Conservation (phyloP, 2,329 filamentous ascomycete species). For the Teratosphaeria pseudoeucalypti region DNA sequence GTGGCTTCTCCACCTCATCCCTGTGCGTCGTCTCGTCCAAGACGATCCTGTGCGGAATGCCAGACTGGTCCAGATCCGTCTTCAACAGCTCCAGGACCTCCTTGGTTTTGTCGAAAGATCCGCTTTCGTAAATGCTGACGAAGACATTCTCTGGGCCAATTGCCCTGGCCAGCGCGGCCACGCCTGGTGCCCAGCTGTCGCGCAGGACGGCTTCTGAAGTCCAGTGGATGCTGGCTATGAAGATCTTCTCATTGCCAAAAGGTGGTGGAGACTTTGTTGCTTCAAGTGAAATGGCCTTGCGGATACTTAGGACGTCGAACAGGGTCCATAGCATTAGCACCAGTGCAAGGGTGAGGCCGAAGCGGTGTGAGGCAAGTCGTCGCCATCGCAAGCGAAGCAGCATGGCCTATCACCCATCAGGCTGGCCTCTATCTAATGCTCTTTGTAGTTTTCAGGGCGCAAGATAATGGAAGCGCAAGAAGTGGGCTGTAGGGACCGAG, state of each 20-base stretch:
- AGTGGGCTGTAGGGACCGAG: not conserved
- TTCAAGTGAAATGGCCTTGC: slow-evolving; percentile 8
- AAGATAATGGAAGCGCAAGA: not conserved
- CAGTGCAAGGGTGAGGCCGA: slow-evolving; percentile 1
- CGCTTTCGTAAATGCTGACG: slow-evolving; percentile 58
- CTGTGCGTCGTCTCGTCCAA: slow-evolving; percentile 50
- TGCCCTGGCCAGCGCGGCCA: slow-evolving; percentile 46
- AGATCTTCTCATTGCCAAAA: slow-evolving; percentile 36
- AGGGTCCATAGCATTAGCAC: slow-evolving; percentile 12
- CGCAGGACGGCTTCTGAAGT: slow-evolving; percentile 53
- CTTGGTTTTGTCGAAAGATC: slow-evolving; percentile 60
- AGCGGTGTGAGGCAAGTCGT: not conserved
- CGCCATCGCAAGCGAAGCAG: not conserved
- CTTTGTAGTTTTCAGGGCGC: not conserved
- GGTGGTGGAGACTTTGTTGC: slow-evolving; percentile 5
- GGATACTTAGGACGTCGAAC: slow-evolving; percentile 13
- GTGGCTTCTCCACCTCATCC: slow-evolving; percentile 41
- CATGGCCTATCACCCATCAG: not conserved
- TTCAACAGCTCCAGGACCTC: slow-evolving; percentile 49
- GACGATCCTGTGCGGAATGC: slow-evolving; percentile 46
- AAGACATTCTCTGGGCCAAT: slow-evolving; percentile 57
- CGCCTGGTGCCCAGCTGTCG: slow-evolving; percentile 51
- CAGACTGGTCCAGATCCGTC: slow-evolving; percentile 39
- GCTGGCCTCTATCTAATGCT: not conserved
- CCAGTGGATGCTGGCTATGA: slow-evolving; percentile 60